phyloP scores from a whole-genome alignment of 257 asterid species.

The Lantana camara region DNA sequence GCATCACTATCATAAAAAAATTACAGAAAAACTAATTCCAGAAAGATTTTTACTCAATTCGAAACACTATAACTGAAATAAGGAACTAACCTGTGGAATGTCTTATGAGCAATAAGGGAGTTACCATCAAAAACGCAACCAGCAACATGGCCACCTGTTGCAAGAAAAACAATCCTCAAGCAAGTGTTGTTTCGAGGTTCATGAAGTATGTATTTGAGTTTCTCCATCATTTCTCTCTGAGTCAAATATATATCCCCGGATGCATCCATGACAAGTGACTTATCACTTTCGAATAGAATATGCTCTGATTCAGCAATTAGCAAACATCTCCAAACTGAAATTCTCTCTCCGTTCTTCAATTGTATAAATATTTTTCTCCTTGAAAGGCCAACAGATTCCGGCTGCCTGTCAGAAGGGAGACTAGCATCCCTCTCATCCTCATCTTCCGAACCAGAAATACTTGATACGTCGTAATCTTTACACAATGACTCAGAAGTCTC shows the following conservation, averaged over 20 bases:
- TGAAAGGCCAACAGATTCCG: constrained; percentile 41
- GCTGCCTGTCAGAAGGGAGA: constrained; percentile 32
- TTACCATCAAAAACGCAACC: constrained; percentile 95
- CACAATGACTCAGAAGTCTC: constrained; percentile 55
- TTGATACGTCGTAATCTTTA: constrained; percentile 81
- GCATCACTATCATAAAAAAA: neutral
- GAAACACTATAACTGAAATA: constrained; percentile 12
- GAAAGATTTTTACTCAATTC: neutral
- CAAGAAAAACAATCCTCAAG: constrained; percentile 85
- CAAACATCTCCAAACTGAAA: constrained; percentile 74
- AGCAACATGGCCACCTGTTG: constrained; percentile 96
- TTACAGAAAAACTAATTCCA: neutral
- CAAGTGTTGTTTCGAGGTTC: constrained; percentile 72
- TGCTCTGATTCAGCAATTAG: constrained; percentile 63
- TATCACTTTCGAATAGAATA: constrained; percentile 55
- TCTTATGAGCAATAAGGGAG: constrained; percentile 81
- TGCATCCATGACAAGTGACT: constrained; percentile 40
- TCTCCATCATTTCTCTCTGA: constrained; percentile 61
- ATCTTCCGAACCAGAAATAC: constrained; percentile 93
- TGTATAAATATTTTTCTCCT: constrained; percentile 64
- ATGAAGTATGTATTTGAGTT: constrained; percentile 58
- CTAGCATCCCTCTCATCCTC: constrained; percentile 68
- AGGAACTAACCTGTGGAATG: constrained; percentile 88
- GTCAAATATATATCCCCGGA: constrained; percentile 41
- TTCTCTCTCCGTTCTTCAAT: constrained; percentile 68